phyloP scores from a whole-genome alignment of 2,329 filamentous ascomycete species.

The Paraphaeosphaeria minitans region DNA sequence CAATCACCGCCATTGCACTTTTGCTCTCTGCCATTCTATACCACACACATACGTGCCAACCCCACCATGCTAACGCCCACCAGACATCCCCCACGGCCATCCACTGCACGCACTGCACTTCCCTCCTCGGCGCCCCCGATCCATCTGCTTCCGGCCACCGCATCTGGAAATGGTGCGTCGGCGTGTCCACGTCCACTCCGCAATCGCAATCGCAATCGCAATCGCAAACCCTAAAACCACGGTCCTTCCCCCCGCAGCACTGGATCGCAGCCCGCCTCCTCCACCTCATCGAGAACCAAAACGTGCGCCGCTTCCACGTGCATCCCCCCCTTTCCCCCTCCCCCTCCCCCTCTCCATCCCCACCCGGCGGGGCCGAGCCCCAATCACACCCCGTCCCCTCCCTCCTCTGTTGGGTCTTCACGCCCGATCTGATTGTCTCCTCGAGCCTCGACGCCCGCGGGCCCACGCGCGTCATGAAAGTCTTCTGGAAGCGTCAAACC shows the following conservation, averaged over 20 bases:
- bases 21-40: not conserved
- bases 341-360: not conserved
- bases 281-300: constrained; percentile 60
- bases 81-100: constrained; percentile 21
- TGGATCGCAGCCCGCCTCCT: constrained; percentile 63
- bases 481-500: constrained; percentile 56
- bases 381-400: constrained; percentile 21
- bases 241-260: constrained; percentile 37
- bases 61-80: not conserved
- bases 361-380: not conserved
- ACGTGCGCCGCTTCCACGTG: constrained; percentile 62
- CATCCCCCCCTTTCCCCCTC: constrained; percentile 31
- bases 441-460: constrained; percentile 47
- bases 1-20: not conserved
- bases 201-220: too few relatives aligned
- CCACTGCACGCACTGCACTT: constrained; percentile 47
- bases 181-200: constrained; percentile 22
- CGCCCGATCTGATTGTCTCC: constrained; percentile 63
- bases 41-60: too few relatives aligned
- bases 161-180: constrained; percentile 57
- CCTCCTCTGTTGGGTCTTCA: constrained; percentile 63
- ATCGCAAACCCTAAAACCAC: not conserved
- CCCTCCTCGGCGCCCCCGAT: constrained; percentile 50
- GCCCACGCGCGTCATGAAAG: constrained; percentile 60
- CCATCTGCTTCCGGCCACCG: constrained; percentile 52